Percentiles rank a stretch among this genome's conserved stretches.
Evolutionary conservation across 23 red algal species (phyloP).

Genomic region (Gracilaria caudata): DNA sequence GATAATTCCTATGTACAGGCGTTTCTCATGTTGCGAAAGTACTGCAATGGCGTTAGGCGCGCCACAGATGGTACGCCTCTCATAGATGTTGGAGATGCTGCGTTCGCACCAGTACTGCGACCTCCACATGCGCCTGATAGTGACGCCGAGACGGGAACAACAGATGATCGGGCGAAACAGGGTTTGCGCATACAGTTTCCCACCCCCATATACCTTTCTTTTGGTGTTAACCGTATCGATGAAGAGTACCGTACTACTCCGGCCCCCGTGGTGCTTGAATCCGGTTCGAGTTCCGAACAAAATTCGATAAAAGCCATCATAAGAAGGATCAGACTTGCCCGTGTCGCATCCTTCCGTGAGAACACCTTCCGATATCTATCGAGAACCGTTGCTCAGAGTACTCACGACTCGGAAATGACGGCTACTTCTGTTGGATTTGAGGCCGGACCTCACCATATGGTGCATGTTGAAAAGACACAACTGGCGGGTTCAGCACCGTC

Average conservation of each 20-base stretch:
- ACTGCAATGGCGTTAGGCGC: constrained; percentile 44
- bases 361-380: constrained; percentile 41
- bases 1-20: constrained; percentile 59
- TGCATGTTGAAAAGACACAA: constrained; percentile 46
- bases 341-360: constrained; percentile 51
- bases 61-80: constrained; percentile 39
- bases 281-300: constrained; percentile 16
- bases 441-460: constrained; percentile 47
- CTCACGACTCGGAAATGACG: constrained; percentile 25
- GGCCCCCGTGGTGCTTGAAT: constrained; percentile 55
- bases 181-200: constrained; percentile 34
- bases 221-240: constrained; percentile 43
- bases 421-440: constrained; percentile 37
- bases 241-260: constrained; percentile 25
- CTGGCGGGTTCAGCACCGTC: constrained; percentile 27
- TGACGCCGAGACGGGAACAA: constrained; percentile 2
- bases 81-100: constrained; percentile 76
- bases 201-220: constrained; percentile 22
- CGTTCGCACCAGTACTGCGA: constrained; percentile 51
- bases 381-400: constrained; percentile 4
- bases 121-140: constrained; percentile 2
- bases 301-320: constrained; percentile 40
- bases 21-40: constrained; percentile 48
- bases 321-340: constrained; percentile 47
- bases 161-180: constrained; percentile 17